Evolutionary conservation across 371 early-diverging fungal genomes (phyloP).

Genomic region (Mucor velutinosus): DNA sequence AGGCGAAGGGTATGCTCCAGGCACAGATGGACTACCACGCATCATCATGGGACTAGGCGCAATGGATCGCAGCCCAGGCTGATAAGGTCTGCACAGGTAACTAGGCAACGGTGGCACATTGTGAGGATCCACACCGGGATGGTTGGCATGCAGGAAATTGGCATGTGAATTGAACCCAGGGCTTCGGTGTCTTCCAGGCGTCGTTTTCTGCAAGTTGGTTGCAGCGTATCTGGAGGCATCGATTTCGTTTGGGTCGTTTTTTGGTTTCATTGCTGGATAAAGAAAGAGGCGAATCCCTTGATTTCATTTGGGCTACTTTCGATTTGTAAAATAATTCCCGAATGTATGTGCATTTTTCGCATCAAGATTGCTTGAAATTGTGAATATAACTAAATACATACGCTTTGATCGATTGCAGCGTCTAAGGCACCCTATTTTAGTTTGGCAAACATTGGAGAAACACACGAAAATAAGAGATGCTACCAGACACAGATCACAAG

Average conservation of each 20-base stretch:
- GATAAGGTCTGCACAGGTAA: conserved; percentile 16
- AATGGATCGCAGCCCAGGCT: conserved; percentile 14
- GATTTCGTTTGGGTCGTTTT: background rate
- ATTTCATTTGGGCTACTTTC: background rate
- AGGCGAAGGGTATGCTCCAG: conserved; percentile 6
- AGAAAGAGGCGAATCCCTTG: background rate
- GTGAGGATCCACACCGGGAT: background rate
- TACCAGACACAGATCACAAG: too few species aligned
- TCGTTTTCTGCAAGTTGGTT: background rate
- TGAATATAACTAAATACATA: background rate
- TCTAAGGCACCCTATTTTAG: too few species aligned
- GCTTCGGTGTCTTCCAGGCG: background rate
- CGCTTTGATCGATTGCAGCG: background rate
- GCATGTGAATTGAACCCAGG: background rate
- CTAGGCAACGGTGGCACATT: background rate
- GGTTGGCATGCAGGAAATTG: background rate
- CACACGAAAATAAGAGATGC: too few species aligned
- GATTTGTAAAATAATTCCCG: background rate
- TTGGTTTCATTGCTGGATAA: background rate
- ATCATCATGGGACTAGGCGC: conserved; percentile 13
- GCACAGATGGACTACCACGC: conserved; percentile 1
- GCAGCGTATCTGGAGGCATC: background rate
- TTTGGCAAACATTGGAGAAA: too few species aligned
- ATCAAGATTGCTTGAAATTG: background rate
- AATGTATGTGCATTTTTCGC: background rate